Evolutionary conservation across 805 yeast species (phyloP), one percentile per base, ranked within the genome.

Genomic region (Clavispora santaluciae): DNA sequence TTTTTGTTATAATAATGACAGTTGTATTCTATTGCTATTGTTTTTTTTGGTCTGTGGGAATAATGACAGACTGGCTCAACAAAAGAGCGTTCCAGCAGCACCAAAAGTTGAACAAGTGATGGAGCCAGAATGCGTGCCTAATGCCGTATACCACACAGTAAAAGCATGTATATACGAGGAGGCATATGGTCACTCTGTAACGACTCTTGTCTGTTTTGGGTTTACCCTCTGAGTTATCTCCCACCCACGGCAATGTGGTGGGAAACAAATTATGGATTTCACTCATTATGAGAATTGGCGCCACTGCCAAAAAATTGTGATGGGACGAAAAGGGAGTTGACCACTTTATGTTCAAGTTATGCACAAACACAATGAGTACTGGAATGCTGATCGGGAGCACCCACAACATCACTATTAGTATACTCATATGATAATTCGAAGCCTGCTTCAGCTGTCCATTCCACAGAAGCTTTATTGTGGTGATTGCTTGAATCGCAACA

Each of bases 261-360:
- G 49, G 39, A 26, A 17, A 41, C 26, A 44, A 42, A 22, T 68
- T 70, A 53, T 82, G 73, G 35, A 70, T 62, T 50, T 79, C 83
- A 33, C 77, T 75, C 29, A 86, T 55, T 8, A 81, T 44, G 7
- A 88, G 69, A 2, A 85, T 78, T 0, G 96, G 95, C 11, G 83
- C 63, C 18, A 89, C 76, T 0, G 95, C 84, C 39, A 89, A 60
- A 31, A 86, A 67, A 55, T 87, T 89, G 58, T 90, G 95, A 58
- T 88, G 95, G 0, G 95, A 83, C 5, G 86, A 77, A 55, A 88
- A 88, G 13, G 95, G 89, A 0, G 93, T 85, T 41, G 72, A 75
- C 95, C 95, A 86, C 49, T 73, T 77, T 15, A 87, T 72, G 1
- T 84, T 73, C 43, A 88, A 68, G 54, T 89, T 86, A 54, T 86